Conservation (phyloP, 192 early-diverging fungal species). For the Coemansia sp. region DNA sequence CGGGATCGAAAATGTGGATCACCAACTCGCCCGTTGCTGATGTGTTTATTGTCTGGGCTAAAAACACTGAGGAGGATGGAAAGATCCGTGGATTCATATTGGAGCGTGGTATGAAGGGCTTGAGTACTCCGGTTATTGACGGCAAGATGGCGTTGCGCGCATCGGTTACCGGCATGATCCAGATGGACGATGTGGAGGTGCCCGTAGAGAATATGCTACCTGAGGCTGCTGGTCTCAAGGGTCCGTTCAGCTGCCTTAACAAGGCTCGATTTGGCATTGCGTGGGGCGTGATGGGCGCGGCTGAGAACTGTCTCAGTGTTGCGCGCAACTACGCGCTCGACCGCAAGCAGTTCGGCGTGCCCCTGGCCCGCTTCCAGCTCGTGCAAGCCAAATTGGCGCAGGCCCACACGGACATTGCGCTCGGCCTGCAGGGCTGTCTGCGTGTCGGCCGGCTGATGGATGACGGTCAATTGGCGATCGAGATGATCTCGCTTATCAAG, state of each 20-base stretch:
- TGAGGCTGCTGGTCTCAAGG: slow-evolving; percentile 86
- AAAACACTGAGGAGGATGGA: slow-evolving; percentile 72
- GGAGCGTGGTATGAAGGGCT: slow-evolving; percentile 94
- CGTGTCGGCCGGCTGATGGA: slow-evolving; percentile 96
- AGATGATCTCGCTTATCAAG: slow-evolving; percentile 97
- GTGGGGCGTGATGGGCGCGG: slow-evolving; percentile 96
- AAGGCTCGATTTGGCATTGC: slow-evolving; percentile 96
- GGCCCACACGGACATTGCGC: slow-evolving; percentile 89
- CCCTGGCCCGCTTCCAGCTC: slow-evolving; percentile 90
- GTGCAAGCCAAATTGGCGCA: slow-evolving; percentile 97
- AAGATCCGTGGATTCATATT: slow-evolving; percentile 94
- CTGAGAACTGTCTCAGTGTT: slow-evolving; percentile 87
- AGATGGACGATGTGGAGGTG: slow-evolving; percentile 97
- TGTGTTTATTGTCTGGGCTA: slow-evolving; percentile 96
- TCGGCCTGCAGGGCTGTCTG: slow-evolving; percentile 85
- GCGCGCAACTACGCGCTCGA: slow-evolving; percentile 91
- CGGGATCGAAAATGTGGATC: slow-evolving; percentile 98
- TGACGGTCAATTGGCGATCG: slow-evolving; percentile 77
- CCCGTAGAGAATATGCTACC: slow-evolving; percentile 91
- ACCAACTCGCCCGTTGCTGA: slow-evolving; percentile 98
- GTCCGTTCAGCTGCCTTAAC: slow-evolving; percentile 97
- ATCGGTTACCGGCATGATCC: slow-evolving; percentile 96
- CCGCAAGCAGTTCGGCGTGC: slow-evolving; percentile 91
- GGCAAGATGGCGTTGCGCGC: slow-evolving; percentile 96
- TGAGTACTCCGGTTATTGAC: slow-evolving; percentile 86